Conservation (phyloP, 169 alveolate genomes). For the Plasmodium sp. region DNA sequence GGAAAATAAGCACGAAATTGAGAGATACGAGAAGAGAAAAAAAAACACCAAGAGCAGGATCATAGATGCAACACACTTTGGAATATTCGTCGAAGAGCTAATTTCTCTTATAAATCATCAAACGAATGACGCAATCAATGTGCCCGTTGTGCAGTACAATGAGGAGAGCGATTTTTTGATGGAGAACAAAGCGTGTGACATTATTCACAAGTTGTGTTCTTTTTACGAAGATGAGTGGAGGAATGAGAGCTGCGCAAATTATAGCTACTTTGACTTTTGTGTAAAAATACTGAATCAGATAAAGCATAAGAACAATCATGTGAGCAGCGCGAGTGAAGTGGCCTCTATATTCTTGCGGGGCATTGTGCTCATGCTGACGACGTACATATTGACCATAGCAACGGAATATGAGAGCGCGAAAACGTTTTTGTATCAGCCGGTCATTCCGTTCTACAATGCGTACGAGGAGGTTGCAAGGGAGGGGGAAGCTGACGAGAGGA, state of each 20-base stretch:
- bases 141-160: conserved; percentile 30
- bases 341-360: conserved; percentile 73
- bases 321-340: conserved; percentile 73
- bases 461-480: conserved; percentile 35
- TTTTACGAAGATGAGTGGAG: conserved; percentile 43
- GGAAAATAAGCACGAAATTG: conserved; percentile 62
- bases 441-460: conserved; percentile 62
- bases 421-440: conserved; percentile 67
- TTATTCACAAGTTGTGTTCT: conserved; percentile 48
- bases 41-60: conserved; percentile 49
- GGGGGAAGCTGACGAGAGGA: conserved; percentile 2
- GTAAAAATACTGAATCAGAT: conserved; percentile 49
- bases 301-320: conserved; percentile 49
- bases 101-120: conserved; percentile 42
- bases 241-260: not conserved
- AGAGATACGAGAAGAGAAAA: conserved; percentile 69
- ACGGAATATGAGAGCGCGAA: conserved; percentile 59
- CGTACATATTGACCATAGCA: conserved; percentile 56
- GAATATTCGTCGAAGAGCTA: conserved; percentile 72
- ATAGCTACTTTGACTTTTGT: conserved; percentile 18
- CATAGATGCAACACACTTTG: conserved; percentile 66
- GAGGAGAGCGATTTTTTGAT: conserved; percentile 23
- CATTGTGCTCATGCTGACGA: conserved; percentile 71
- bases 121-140: conserved; percentile 53
- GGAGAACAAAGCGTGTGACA: conserved; percentile 45